Percentiles rank a stretch among this genome's conserved stretches.
Evolutionary conservation across 768 basidiomycete species (phyloP).

Genomic region (Gautieria morchelliformis): DNA sequence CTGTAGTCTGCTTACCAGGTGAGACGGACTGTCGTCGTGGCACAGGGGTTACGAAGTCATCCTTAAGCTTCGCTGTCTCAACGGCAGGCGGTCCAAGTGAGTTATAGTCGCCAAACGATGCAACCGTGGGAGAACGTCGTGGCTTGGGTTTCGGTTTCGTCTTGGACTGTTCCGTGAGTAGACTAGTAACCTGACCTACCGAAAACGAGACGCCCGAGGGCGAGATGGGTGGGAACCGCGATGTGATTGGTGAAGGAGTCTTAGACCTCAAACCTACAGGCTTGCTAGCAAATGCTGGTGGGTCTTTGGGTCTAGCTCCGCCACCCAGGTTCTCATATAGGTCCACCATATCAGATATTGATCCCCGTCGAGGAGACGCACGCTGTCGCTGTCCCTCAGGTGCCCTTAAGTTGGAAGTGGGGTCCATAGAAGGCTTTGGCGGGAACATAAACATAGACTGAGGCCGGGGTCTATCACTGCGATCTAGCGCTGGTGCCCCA

Average conservation of each 20-base stretch:
- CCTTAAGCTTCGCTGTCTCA: background rate
- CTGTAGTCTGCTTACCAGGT: background rate
- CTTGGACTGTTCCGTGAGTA: background rate
- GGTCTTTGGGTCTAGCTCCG: slow-evolving; percentile 18
- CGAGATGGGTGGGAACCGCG: slow-evolving; percentile 1
- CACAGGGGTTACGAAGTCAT: background rate
- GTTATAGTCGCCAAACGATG: background rate
- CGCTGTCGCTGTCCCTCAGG: slow-evolving; percentile 33
- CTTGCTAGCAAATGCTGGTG: slow-evolving; percentile 23
- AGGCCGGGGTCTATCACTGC: slow-evolving; percentile 42
- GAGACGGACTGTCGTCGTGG: slow-evolving; percentile 1
- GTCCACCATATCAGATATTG: slow-evolving; percentile 82
- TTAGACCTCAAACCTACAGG: slow-evolving; percentile 18
- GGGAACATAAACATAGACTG: slow-evolving; percentile 78
- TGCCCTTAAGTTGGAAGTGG: slow-evolving; percentile 33
- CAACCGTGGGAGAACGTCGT: slow-evolving; percentile 4
- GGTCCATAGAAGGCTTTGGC: slow-evolving; percentile 30
- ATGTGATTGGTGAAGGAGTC: background rate
- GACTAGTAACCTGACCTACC: background rate
- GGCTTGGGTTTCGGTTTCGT: slow-evolving; percentile 7
- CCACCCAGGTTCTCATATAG: slow-evolving; percentile 62
- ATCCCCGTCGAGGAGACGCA: slow-evolving; percentile 46
- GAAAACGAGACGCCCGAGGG: slow-evolving; percentile 1
- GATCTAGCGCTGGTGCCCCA: slow-evolving; percentile 18
- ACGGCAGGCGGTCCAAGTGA: background rate